Percentiles rank a stretch among this genome's conserved stretches.
These are phyloP conservation scores for Lentithecium fluviatile DNA, from an alignment of 495 filamentous ascomycete species.

Conservation along the genomic window DNA sequence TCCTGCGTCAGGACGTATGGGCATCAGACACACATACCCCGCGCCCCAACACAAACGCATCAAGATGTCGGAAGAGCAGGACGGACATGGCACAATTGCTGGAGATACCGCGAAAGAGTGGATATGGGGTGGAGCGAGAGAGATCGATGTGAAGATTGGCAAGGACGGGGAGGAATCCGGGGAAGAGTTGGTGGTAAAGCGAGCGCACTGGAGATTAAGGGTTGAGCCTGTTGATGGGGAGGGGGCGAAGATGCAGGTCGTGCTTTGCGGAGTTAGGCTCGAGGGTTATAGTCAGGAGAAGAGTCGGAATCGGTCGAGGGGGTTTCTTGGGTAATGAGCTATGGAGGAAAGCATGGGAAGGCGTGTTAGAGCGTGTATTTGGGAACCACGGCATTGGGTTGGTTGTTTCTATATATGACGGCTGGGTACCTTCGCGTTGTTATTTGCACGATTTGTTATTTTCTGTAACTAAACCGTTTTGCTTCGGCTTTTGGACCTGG, in stretches of 20 bases:
- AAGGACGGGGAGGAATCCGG: slow-evolving; percentile 19
- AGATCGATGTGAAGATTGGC: slow-evolving; percentile 2
- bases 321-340: slow-evolving; percentile 54
- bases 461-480: too few species aligned
- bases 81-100: slow-evolving; percentile 17
- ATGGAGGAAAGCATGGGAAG: too few species aligned
- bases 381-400: neutral
- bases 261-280: slow-evolving; percentile 77
- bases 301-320: slow-evolving; percentile 64
- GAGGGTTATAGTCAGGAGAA: slow-evolving; percentile 69
- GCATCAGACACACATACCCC: neutral
- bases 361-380: too few species aligned
- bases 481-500: too few species aligned
- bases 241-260: slow-evolving; percentile 54
- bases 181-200: slow-evolving; percentile 69
- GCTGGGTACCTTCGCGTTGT: too few species aligned
- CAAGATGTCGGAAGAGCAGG: slow-evolving; percentile 18
- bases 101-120: slow-evolving; percentile 20
- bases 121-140: slow-evolving; percentile 32
- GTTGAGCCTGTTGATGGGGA: slow-evolving; percentile 53
- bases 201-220: slow-evolving; percentile 77
- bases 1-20: slow-evolving; percentile 12
- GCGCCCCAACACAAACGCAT: slow-evolving; percentile 31
- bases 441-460: too few species aligned
- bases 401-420: neutral